Percentiles rank a stretch among this genome's conserved stretches.
Conservation (phyloP, 257 asterid species). For the Fraxinus excelsior region DNA sequence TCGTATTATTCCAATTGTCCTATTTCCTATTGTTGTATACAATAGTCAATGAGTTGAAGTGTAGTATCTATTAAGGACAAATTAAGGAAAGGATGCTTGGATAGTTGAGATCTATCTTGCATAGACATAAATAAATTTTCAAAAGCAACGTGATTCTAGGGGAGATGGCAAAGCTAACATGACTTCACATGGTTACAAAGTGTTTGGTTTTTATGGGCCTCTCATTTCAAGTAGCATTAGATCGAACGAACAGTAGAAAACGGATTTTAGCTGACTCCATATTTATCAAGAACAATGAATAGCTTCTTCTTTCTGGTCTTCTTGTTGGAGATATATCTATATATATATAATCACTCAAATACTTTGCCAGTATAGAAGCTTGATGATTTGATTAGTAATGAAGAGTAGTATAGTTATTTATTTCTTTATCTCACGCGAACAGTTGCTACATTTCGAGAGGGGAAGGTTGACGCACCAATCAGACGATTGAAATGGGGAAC, state of each 20-base stretch:
- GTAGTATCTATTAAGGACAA: too few relatives aligned
- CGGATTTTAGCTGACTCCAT: background rate
- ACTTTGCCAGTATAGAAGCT: conserved; percentile 7
- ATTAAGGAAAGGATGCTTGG: too few relatives aligned
- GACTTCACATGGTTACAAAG: background rate
- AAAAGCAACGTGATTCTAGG: background rate
- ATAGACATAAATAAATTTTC: too few relatives aligned
- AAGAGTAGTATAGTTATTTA: conserved; percentile 4
- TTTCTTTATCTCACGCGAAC: conserved; percentile 37
- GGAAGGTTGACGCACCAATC: conserved; percentile 73
- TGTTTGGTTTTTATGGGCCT: background rate
- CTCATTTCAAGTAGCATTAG: background rate
- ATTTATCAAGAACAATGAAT: background rate
- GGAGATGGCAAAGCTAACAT: background rate
- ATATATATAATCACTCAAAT: background rate
- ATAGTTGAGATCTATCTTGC: too few relatives aligned
- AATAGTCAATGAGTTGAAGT: too few relatives aligned
- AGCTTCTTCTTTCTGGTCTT: background rate
- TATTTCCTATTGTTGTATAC: too few relatives aligned
- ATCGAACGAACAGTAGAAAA: background rate
- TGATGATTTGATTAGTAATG: background rate
- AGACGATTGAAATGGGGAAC: conserved; percentile 96
- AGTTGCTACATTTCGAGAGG: conserved; percentile 97
- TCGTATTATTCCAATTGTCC: too few relatives aligned
- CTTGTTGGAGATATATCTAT: background rate